Evolutionary conservation across 805 yeast species (phyloP).

Genomic region (Ogataea siamensis): DNA sequence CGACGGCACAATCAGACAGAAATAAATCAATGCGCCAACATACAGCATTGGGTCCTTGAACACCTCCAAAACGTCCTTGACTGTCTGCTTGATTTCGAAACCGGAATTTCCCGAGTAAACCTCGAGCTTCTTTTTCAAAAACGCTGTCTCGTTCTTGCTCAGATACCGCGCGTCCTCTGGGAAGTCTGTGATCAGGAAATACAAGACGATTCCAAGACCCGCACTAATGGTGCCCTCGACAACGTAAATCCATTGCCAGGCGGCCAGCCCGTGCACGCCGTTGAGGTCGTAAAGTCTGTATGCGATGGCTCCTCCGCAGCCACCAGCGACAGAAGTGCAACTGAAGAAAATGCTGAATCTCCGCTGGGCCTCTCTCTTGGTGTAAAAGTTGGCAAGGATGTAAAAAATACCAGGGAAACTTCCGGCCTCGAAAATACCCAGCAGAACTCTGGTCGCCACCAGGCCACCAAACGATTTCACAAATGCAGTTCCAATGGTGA

Average conservation of each 20-base stretch:
- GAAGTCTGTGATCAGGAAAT: conserved; percentile 61
- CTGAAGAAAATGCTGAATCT: conserved; percentile 68
- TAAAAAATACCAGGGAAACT: conserved; percentile 77
- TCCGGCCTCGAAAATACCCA: conserved; percentile 69
- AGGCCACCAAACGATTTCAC: conserved; percentile 57
- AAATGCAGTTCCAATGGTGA: conserved; percentile 66
- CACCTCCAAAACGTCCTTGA: conserved; percentile 43
- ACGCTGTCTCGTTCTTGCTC: conserved; percentile 49
- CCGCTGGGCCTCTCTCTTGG: conserved; percentile 63
- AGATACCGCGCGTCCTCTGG: conserved; percentile 65
- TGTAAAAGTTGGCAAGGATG: conserved; percentile 63
- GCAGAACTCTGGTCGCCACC: conserved; percentile 59
- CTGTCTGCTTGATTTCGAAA: conserved; percentile 45
- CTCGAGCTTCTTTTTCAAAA: conserved; percentile 57
- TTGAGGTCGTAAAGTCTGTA: conserved; percentile 58
- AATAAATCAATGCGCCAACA: conserved; percentile 59
- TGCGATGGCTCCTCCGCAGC: conserved; percentile 74
- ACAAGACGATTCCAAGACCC: conserved; percentile 34
- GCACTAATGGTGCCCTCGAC: conserved; percentile 38
- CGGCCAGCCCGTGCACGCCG: conserved; percentile 40
- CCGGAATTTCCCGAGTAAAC: conserved; percentile 51
- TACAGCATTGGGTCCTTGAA: conserved; percentile 62
- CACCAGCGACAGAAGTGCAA: conserved; percentile 74
- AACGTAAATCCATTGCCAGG: conserved; percentile 48
- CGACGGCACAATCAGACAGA: conserved; percentile 66